Conservation (phyloP, 2,329 filamentous ascomycete species). For the Alternaria tenuissima region DNA sequence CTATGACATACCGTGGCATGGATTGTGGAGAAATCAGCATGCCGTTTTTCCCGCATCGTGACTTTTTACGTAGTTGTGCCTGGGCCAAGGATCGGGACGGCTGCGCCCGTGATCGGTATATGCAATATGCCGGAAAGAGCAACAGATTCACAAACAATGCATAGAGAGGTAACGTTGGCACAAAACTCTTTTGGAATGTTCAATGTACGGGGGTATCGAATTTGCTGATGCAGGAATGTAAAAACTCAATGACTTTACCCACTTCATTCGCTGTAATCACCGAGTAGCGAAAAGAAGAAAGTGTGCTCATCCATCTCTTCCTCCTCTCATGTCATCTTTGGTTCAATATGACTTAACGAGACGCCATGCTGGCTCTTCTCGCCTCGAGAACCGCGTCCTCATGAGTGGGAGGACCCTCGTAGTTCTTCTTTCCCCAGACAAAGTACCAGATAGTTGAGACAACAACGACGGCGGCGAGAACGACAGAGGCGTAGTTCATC, state of each 20-base stretch:
- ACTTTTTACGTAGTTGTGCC: neutral
- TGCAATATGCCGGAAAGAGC: neutral
- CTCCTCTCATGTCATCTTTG: neutral
- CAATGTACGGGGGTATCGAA: constrained; percentile 11
- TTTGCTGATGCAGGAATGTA: constrained; percentile 3
- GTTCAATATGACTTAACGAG: constrained; percentile 14
- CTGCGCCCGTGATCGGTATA: neutral
- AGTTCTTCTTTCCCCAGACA: constrained; percentile 74
- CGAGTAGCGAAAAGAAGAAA: neutral
- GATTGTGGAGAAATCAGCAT: neutral
- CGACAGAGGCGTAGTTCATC: constrained; percentile 79
- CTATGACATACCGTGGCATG: neutral
- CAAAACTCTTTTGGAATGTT: neutral
- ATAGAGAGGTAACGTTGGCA: neutral
- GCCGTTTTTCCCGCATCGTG: neutral
- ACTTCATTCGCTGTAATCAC: neutral
- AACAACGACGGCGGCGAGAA: constrained; percentile 72
- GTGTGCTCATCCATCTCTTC: neutral
- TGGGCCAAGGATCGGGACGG: neutral
- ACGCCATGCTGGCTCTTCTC: constrained; percentile 42
- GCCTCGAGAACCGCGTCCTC: constrained; percentile 45
- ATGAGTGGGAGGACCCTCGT: constrained; percentile 65
- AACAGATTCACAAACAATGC: neutral
- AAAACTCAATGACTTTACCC: neutral
- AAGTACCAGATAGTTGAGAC: constrained; percentile 73